phyloP scores from a whole-genome alignment of 352 stramenopile genomes.

The Phytopythium cucurbitacearum region DNA sequence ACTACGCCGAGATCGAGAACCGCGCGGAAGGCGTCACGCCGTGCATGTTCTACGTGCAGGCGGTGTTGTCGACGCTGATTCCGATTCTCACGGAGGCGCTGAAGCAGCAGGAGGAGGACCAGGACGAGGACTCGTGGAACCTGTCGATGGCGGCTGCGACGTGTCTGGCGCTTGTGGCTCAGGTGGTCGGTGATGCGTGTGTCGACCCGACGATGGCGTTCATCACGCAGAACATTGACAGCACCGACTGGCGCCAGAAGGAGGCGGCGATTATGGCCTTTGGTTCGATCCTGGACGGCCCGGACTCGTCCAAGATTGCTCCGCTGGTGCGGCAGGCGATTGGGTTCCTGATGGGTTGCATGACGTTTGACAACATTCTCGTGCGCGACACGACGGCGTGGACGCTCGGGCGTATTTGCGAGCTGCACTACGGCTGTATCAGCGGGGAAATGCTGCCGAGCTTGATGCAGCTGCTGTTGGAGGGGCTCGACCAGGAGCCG shows the following conservation, averaged over 20 bases:
- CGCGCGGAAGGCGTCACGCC: conserved; percentile 41
- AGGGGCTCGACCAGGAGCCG: conserved; percentile 82
- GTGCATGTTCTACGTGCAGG: conserved; percentile 89
- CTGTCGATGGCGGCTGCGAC: conserved; percentile 93
- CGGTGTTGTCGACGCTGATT: conserved; percentile 83
- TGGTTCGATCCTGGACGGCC: conserved; percentile 93
- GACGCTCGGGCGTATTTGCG: conserved; percentile 95
- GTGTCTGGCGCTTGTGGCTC: conserved; percentile 91
- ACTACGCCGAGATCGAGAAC: conserved; percentile 71
- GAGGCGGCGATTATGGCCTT: conserved; percentile 98
- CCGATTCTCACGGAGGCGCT: conserved; percentile 92
- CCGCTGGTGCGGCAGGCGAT: conserved; percentile 91
- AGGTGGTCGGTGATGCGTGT: conserved; percentile 91
- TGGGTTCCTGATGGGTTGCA: conserved; percentile 90
- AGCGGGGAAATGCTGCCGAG: conserved; percentile 86
- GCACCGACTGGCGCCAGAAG: conserved; percentile 92
- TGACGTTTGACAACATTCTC: conserved; percentile 88
- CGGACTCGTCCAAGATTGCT: conserved; percentile 88
- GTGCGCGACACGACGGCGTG: conserved; percentile 97
- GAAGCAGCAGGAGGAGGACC: conserved; percentile 94
- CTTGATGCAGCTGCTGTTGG: conserved; percentile 86
- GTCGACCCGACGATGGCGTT: conserved; percentile 93
- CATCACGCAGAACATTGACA: conserved; percentile 93
- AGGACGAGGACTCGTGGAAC: conserved; percentile 94
- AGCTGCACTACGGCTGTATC: conserved; percentile 91